Evolutionary conservation across 2,329 filamentous ascomycete genomes (phyloP).

Genomic region (Fusarium pseudoanthophilum): DNA sequence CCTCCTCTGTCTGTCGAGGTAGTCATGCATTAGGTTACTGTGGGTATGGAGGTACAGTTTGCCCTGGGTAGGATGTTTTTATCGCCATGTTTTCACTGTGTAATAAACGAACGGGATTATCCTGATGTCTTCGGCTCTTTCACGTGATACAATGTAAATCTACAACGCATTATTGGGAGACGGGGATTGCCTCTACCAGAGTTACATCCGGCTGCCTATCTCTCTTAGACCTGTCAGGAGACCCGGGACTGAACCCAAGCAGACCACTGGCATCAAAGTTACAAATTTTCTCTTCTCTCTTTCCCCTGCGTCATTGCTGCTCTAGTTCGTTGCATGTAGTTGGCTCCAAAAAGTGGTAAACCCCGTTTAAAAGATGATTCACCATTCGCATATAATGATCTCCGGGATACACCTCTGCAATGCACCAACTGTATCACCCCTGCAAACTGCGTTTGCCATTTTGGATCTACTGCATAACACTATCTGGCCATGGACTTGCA

Average conservation of each 20-base stretch:
- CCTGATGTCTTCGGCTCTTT: too few relatives aligned
- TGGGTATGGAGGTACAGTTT: too few relatives aligned
- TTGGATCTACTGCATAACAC: neutral
- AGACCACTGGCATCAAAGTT: fast-evolving
- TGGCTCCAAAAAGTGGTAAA: neutral
- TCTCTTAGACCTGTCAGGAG: too few relatives aligned
- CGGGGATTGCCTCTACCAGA: too few relatives aligned
- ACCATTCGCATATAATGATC: neutral
- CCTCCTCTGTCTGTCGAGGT: neutral
- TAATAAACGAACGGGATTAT: too few relatives aligned
- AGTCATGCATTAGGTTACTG: neutral
- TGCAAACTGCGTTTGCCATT: fast-evolving
- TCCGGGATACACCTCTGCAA: neutral
- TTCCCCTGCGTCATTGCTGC: fast-evolving
- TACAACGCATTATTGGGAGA: too few relatives aligned
- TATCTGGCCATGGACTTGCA: neutral
- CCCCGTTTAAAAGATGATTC: neutral
- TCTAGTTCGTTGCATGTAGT: fast-evolving
- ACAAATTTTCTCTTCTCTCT: fast-evolving
- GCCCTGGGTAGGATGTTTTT: too few relatives aligned
- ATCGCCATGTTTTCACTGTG: too few relatives aligned
- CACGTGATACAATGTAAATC: too few relatives aligned
- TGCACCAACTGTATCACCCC: neutral
- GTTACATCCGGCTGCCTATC: too few relatives aligned
- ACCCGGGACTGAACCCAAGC: too few relatives aligned